A percentile compares a stretch with the other conserved stretches of the same genome.
These are phyloP conservation scores for Saussurea involucrata DNA, from an alignment of 129 eudicot species.

Conservation along the genomic window DNA sequence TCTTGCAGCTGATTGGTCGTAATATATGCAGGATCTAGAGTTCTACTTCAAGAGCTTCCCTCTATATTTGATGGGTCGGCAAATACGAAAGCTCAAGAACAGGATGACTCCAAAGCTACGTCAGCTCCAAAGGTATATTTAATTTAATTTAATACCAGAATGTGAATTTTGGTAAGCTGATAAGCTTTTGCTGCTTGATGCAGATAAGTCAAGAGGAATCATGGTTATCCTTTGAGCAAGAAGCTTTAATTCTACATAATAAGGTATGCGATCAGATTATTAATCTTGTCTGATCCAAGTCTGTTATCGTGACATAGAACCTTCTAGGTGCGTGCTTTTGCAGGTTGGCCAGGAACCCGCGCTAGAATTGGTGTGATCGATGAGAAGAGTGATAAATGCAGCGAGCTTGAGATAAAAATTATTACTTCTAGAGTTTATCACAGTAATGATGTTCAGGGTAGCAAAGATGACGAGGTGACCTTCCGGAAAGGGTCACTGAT, in stretches of 20 bases:
- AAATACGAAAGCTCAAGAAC: conserved; percentile 54
- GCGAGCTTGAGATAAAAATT: conserved; percentile 63
- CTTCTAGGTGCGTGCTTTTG: conserved; percentile 95
- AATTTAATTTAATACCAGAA: background rate
- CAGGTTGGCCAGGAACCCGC: conserved; percentile 99
- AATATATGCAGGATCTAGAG: conserved; percentile 58
- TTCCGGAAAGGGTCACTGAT: conserved; percentile 69
- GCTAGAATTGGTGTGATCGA: conserved; percentile 60
- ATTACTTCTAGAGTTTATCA: conserved; percentile 62
- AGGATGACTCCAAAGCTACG: conserved; percentile 84
- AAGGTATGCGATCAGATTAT: conserved; percentile 50
- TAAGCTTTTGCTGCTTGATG: conserved; percentile 24
- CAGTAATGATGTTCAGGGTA: conserved; percentile 21
- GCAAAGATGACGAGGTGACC: conserved; percentile 47
- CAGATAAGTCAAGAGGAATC: conserved; percentile 87
- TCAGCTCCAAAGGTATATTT: conserved; percentile 84
- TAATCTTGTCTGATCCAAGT: conserved; percentile 2
- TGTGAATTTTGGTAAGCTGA: background rate
- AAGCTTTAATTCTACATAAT: conserved; percentile 71
- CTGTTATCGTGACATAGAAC: conserved; percentile 43
- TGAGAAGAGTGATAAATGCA: conserved; percentile 34
- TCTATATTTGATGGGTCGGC: conserved; percentile 90
- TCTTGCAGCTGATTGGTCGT: background rate
- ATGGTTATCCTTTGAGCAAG: conserved; percentile 83
- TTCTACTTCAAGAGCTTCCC: conserved; percentile 82